Conservation (phyloP, 2,329 filamentous ascomycete genomes). For the Cordyceps cicadae region DNA sequence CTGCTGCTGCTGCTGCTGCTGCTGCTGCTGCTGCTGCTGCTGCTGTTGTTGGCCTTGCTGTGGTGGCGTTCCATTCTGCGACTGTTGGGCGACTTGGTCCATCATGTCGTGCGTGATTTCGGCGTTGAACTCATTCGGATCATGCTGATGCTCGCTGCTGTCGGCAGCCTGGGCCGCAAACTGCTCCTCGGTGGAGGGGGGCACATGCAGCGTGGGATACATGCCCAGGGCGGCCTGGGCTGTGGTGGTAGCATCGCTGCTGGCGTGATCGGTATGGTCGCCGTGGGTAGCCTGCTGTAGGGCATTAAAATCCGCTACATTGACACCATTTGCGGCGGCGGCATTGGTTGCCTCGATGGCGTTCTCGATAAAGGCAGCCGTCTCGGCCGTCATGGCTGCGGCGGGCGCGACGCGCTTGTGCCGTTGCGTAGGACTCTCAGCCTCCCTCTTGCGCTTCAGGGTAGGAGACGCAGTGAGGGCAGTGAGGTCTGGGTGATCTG, state of each 20-base stretch:
- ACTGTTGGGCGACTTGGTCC: constrained; percentile 23
- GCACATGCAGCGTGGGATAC: constrained; percentile 52
- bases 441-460: constrained; percentile 48
- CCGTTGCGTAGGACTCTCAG: constrained; percentile 41
- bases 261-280: constrained; percentile 39
- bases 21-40: constrained; percentile 21
- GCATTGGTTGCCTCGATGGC: constrained; percentile 37
- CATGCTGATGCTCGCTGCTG: constrained; percentile 24
- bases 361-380: constrained; percentile 47
- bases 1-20: constrained; percentile 19
- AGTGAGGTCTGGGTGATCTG: constrained; percentile 40
- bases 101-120: constrained; percentile 22
- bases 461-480: constrained; percentile 34
- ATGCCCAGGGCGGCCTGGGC: constrained; percentile 52
- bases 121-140: constrained; percentile 22
- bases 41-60: constrained; percentile 18
- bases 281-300: constrained; percentile 44
- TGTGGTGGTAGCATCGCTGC: constrained; percentile 49
- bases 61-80: constrained; percentile 31
- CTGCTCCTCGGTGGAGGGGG: constrained; percentile 49
- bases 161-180: constrained; percentile 44
- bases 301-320: constrained; percentile 47
- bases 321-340: constrained; percentile 33
- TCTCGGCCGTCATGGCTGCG: constrained; percentile 37
- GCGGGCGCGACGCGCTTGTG: constrained; percentile 41